A percentile compares a stretch with the other conserved stretches of the same genome.
Evolutionary conservation across 2,329 filamentous ascomycete genomes (phyloP).

Genomic region (Cercospora citrullina): DNA sequence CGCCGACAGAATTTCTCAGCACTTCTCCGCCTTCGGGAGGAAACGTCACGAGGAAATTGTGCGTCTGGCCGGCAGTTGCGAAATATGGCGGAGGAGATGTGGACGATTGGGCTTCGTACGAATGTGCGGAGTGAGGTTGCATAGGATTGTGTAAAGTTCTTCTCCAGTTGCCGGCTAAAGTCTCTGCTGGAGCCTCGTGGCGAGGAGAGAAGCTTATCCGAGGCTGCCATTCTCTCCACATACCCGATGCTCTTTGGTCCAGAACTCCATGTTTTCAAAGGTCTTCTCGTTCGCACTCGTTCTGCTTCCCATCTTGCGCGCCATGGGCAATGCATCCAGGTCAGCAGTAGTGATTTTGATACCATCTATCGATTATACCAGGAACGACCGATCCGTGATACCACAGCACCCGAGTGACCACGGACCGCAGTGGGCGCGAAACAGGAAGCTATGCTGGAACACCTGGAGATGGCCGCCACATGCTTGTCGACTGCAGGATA

Average conservation of each 20-base stretch:
- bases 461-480: background rate
- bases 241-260: background rate
- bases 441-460: background rate
- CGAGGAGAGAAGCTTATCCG: background rate
- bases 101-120: conserved; percentile 32
- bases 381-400: background rate
- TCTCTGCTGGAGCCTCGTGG: background rate
- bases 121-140: conserved; percentile 25
- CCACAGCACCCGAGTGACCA: background rate
- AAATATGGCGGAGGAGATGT: conserved; percentile 29
- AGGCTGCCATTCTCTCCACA: background rate
- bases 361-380: background rate
- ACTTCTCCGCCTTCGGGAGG: conserved; percentile 37
- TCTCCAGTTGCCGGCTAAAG: conserved; percentile 1
- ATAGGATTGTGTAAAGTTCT: background rate
- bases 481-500: background rate
- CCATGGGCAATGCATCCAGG: background rate
- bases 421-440: background rate
- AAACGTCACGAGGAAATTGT: conserved; percentile 38
- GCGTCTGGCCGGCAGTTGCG: conserved; percentile 39
- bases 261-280: background rate
- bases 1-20: conserved; percentile 36
- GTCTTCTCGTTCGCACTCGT: background rate
- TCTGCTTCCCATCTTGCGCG: background rate
- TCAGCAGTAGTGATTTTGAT: background rate